Evolutionary conservation across 495 filamentous ascomycete genomes (phyloP).

Genomic region (Penicillium nucicola): DNA sequence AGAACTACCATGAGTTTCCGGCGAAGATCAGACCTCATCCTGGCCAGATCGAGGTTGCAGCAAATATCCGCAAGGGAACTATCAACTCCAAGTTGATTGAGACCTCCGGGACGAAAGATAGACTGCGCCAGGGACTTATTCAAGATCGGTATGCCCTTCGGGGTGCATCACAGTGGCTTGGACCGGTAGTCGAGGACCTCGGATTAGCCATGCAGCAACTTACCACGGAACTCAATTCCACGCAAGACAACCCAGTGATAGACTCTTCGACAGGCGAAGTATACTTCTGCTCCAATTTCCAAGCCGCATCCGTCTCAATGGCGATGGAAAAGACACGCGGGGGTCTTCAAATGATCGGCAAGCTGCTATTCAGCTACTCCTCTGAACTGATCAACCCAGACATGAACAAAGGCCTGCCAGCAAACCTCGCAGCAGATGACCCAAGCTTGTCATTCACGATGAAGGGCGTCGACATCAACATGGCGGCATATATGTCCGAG

Average conservation of each 20-base stretch:
- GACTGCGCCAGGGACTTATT: constrained; percentile 31
- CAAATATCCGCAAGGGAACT: constrained; percentile 52
- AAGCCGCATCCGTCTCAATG: constrained; percentile 55
- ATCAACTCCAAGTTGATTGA: constrained; percentile 22
- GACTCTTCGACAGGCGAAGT: constrained; percentile 33
- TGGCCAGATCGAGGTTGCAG: constrained; percentile 54
- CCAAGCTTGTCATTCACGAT: constrained; percentile 51
- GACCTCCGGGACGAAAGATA: constrained; percentile 13
- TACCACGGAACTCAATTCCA: constrained; percentile 55
- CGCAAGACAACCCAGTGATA: constrained; percentile 60
- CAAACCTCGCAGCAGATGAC: constrained; percentile 56
- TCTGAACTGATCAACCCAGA: constrained; percentile 55
- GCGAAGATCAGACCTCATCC: constrained; percentile 52
- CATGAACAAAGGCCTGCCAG: constrained; percentile 53
- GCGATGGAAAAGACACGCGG: constrained; percentile 61
- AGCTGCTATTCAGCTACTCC: constrained; percentile 54
- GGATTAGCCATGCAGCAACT: constrained; percentile 51
- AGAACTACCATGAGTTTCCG: constrained; percentile 59
- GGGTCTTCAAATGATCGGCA: constrained; percentile 54
- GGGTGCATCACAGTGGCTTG: constrained; percentile 63
- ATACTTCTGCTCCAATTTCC: constrained; percentile 62
- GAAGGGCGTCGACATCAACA: constrained; percentile 63
- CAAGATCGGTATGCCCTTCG: constrained; percentile 62
- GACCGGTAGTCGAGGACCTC: constrained; percentile 60
- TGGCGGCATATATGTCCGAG: constrained; percentile 61